Conservation (phyloP, 1,139 yeast species). For the Hyphopichia burtonii region DNA sequence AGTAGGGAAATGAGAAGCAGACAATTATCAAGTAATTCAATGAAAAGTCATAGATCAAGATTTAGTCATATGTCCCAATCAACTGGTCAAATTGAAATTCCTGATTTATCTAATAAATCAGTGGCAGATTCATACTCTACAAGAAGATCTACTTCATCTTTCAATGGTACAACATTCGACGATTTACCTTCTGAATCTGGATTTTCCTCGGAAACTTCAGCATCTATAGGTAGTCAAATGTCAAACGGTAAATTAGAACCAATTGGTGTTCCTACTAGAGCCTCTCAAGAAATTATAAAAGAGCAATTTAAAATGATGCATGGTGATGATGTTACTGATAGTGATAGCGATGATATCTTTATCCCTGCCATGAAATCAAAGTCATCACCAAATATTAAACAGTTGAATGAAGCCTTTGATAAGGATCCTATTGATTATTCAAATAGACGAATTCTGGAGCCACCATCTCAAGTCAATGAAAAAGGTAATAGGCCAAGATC, state of each 20-base stretch:
- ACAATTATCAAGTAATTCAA: slow-evolving; percentile 13
- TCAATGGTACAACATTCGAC: slow-evolving; percentile 31
- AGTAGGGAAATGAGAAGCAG: slow-evolving; percentile 17
- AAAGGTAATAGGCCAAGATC: not conserved
- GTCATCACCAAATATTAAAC: slow-evolving; percentile 20
- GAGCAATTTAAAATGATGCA: slow-evolving; percentile 26
- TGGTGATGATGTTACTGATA: slow-evolving; percentile 29
- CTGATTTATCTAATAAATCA: slow-evolving; percentile 31
- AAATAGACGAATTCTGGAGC: not conserved
- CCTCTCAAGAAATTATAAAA: slow-evolving; percentile 27
- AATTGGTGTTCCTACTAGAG: slow-evolving; percentile 34
- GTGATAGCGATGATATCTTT: slow-evolving; percentile 22
- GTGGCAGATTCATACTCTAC: slow-evolving; percentile 20
- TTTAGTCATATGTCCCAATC: slow-evolving; percentile 23
- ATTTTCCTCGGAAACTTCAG: slow-evolving; percentile 7
- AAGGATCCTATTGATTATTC: not conserved
- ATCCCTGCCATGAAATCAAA: slow-evolving; percentile 15
- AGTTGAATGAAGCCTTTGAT: not conserved
- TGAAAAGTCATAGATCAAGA: slow-evolving; percentile 18
- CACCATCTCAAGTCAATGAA: slow-evolving; percentile 10
- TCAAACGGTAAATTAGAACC: slow-evolving; percentile 24
- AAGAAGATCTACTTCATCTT: slow-evolving; percentile 18
- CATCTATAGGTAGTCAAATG: slow-evolving; percentile 1
- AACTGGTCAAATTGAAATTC: slow-evolving; percentile 46
- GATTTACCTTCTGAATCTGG: slow-evolving; percentile 23